A percentile compares a stretch with the other conserved stretches of the same genome.
Conservation (phyloP, 768 basidiomycete species). For the Macrolepiota albuminosa region DNA sequence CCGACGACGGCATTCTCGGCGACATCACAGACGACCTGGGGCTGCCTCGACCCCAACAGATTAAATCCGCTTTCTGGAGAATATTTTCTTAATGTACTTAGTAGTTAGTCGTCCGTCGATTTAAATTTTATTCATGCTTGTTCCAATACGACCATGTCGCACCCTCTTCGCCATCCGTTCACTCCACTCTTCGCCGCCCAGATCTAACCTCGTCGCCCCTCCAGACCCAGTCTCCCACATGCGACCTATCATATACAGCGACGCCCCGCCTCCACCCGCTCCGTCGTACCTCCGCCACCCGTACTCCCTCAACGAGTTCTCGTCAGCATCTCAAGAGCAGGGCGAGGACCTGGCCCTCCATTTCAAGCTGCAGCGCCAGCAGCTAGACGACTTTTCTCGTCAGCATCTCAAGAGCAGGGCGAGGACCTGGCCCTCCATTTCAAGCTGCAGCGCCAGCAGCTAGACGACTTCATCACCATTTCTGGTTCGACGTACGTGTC, state of each 20-base stretch:
- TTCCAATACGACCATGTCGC: slow-evolving; percentile 12
- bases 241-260: slow-evolving; percentile 74
- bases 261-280: slow-evolving; percentile 34
- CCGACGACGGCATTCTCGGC: slow-evolving; percentile 33
- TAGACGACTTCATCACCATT: slow-evolving; percentile 71
- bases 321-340: slow-evolving; percentile 23
- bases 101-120: neutral
- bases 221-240: slow-evolving; percentile 78
- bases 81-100: slow-evolving; percentile 20
- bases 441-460: slow-evolving; percentile 63
- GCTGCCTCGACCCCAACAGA: slow-evolving; percentile 30
- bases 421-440: slow-evolving; percentile 60
- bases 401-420: slow-evolving; percentile 23
- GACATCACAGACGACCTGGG: slow-evolving; percentile 44
- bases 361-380: slow-evolving; percentile 65
- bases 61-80: slow-evolving; percentile 27
- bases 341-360: slow-evolving; percentile 54
- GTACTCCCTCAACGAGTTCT: slow-evolving; percentile 77
- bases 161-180: slow-evolving; percentile 7
- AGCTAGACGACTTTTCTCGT: slow-evolving; percentile 67
- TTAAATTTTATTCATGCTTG: slow-evolving; percentile 11
- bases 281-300: slow-evolving; percentile 49
- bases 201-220: slow-evolving; percentile 51
- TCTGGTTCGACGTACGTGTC: slow-evolving; percentile 73
- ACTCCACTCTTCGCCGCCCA: slow-evolving; percentile 23